Evolutionary conservation across 306 rosid species (phyloP).

Genomic region (Cyclanthera cordifolia): DNA sequence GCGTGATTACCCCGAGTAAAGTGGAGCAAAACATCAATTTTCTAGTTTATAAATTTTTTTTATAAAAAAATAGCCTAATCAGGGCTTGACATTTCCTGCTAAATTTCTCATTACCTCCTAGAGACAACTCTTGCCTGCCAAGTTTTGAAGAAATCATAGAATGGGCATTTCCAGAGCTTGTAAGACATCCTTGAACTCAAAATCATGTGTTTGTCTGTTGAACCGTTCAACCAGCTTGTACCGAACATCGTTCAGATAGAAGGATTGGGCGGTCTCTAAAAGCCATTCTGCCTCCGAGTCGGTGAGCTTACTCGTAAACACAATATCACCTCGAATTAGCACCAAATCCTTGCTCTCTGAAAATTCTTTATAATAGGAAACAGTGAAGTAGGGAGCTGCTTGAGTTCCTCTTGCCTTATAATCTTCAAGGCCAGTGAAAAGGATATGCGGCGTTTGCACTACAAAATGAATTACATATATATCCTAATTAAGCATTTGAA

Average conservation of each 20-base stretch:
- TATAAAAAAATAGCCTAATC: too few relatives aligned
- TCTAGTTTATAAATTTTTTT: too few relatives aligned
- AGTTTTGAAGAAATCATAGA: slow-evolving; percentile 23
- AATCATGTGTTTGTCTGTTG: slow-evolving; percentile 71
- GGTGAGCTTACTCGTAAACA: slow-evolving; percentile 63
- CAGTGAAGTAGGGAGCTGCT: slow-evolving; percentile 69
- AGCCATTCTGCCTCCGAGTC: slow-evolving; percentile 80
- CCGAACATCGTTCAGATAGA: slow-evolving; percentile 64
- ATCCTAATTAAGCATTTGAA: background rate
- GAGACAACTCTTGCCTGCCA: background rate
- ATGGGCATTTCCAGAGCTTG: slow-evolving; percentile 66
- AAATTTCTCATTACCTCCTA: background rate
- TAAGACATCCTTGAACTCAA: slow-evolving; percentile 84
- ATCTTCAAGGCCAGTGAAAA: slow-evolving; percentile 80
- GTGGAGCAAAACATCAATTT: too few relatives aligned
- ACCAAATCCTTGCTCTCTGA: slow-evolving; percentile 79
- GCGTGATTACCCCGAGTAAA: too few relatives aligned
- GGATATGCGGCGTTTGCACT: slow-evolving; percentile 72
- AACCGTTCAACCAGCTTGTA: slow-evolving; percentile 75
- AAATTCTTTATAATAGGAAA: slow-evolving; percentile 67
- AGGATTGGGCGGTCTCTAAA: slow-evolving; percentile 65
- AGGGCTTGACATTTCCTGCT: background rate
- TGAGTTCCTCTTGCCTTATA: slow-evolving; percentile 92
- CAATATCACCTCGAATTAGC: slow-evolving; percentile 74
- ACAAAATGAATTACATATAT: slow-evolving; percentile 22